Conservation (phyloP, 306 rosid species). For the Cicer cuneatum region DNA sequence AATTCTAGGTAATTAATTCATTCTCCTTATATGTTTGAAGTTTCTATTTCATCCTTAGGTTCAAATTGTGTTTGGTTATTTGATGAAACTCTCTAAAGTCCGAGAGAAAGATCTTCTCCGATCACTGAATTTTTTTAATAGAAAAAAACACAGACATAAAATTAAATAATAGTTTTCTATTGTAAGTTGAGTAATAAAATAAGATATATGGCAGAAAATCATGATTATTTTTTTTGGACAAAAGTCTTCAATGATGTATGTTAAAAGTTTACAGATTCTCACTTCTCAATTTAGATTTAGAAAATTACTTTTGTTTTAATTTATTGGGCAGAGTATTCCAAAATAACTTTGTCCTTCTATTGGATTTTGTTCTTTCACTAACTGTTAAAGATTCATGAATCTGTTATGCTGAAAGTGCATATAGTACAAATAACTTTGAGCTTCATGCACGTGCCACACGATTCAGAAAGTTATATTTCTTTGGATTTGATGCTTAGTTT, state of each 20-base stretch:
- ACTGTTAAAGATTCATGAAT: neutral
- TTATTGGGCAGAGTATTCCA: neutral
- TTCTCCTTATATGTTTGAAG: neutral
- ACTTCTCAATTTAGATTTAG: neutral
- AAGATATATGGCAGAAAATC: neutral
- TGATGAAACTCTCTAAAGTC: neutral
- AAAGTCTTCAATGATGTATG: conserved; percentile 1
- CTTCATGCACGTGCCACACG: too few relatives aligned
- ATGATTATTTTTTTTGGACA: too few relatives aligned
- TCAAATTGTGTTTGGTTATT: neutral
- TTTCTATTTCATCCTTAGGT: conserved; percentile 27
- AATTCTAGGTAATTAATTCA: conserved; percentile 48
- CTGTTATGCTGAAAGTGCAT: neutral
- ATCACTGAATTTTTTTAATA: too few relatives aligned
- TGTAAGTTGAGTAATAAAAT: neutral
- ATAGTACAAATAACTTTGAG: too few relatives aligned
- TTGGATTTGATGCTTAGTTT: neutral
- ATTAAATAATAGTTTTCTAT: neutral
- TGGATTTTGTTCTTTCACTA: conserved; percentile 2
- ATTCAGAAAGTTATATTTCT: too few relatives aligned
- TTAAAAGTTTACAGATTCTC: neutral
- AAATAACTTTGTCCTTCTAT: conserved; percentile 11
- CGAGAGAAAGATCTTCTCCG: too few relatives aligned
- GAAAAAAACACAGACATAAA: too few relatives aligned
- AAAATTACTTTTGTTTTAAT: conserved; percentile 5